Conservation (phyloP, 1,284 basidiomycete species). For the Cutaneotrichosporon sp. region DNA sequence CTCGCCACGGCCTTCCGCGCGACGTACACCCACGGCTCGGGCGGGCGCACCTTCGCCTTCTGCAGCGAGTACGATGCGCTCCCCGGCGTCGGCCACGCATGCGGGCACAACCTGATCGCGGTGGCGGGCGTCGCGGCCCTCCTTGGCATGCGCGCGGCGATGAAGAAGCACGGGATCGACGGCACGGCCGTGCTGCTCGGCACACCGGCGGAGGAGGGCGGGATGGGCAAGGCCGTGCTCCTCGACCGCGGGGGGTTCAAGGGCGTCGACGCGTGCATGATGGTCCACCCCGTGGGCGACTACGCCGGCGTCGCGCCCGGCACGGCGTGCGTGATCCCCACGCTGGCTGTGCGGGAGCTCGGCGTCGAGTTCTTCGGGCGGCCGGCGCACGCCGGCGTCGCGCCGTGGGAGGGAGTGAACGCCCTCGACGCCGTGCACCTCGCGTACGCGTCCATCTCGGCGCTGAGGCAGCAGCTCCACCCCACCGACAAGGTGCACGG, state of each 20-base stretch:
- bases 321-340: constrained; percentile 24
- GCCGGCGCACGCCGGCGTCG: constrained; percentile 69
- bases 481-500: constrained; percentile 23
- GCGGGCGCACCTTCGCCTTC: constrained; percentile 65
- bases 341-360: constrained; percentile 34
- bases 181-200: constrained; percentile 78
- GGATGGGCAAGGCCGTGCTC: constrained; percentile 73
- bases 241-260: constrained; percentile 76
- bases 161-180: constrained; percentile 65
- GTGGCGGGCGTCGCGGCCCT: constrained; percentile 75
- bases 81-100: constrained; percentile 68
- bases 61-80: constrained; percentile 62
- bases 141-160: constrained; percentile 66
- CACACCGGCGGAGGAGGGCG: constrained; percentile 82
- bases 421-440: constrained; percentile 80
- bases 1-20: constrained; percentile 65
- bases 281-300: constrained; percentile 27
- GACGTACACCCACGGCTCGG: constrained; percentile 60
- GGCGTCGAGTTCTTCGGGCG: constrained; percentile 38
- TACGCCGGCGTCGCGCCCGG: background rate
- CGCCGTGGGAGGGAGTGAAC: constrained; percentile 68
- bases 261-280: constrained; percentile 33
- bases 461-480: constrained; percentile 66
- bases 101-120: constrained; percentile 85
- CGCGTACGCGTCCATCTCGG: constrained; percentile 74